These are phyloP conservation scores for Tetrapisispora nanseiensis DNA, from an alignment of 805 yeast species.

Conservation along the genomic window DNA sequence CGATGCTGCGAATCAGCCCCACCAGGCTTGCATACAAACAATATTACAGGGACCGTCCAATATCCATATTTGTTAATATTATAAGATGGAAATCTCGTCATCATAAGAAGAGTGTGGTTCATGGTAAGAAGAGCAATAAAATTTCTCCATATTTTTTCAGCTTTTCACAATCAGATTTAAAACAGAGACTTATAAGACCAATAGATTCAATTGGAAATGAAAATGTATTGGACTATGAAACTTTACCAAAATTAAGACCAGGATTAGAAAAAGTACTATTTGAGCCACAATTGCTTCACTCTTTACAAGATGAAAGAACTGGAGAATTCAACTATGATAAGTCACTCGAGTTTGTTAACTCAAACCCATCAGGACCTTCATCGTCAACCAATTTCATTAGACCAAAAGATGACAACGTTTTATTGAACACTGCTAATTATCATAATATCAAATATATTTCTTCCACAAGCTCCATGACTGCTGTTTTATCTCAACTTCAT, in stretches of 20 bases:
- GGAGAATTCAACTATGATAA: conserved; percentile 61
- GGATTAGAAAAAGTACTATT: conserved; percentile 62
- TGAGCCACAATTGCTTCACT: conserved; percentile 68
- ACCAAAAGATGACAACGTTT: conserved; percentile 42
- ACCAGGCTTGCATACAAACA: too few relatives aligned
- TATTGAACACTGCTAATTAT: conserved; percentile 39
- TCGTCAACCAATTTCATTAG: neutral
- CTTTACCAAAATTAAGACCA: conserved; percentile 50
- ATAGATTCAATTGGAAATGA: neutral
- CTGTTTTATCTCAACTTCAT: conserved; percentile 65
- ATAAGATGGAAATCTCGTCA: too few relatives aligned
- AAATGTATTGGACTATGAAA: neutral
- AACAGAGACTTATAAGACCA: neutral
- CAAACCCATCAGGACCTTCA: conserved; percentile 34
- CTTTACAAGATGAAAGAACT: conserved; percentile 67
- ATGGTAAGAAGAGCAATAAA: neutral
- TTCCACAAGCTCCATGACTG: conserved; percentile 85
- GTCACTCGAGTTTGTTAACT: conserved; percentile 46
- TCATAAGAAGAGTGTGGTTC: neutral
- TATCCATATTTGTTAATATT: too few relatives aligned
- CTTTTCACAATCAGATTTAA: neutral
- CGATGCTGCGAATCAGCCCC: too few relatives aligned
- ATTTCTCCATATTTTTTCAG: neutral
- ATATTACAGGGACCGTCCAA: too few relatives aligned
- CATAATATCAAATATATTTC: conserved; percentile 41